Conservation (phyloP, 2,329 filamentous ascomycete genomes). For the Penicillium crustosum region DNA sequence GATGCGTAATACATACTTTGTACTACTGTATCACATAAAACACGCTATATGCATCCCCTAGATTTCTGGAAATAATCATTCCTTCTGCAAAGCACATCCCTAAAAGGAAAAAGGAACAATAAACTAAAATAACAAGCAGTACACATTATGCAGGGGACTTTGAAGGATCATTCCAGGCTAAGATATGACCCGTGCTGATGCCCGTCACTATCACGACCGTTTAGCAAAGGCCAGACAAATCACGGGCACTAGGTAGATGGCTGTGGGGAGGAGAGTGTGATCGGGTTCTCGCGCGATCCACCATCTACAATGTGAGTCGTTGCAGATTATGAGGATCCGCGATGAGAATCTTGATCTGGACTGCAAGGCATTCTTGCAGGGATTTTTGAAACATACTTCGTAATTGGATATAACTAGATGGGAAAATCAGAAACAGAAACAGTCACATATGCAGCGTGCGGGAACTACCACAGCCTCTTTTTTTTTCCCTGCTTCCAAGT, state of each 20-base stretch:
- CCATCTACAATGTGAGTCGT: not conserved
- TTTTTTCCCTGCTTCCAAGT: slow-evolving; percentile 1
- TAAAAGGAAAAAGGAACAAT: slow-evolving; percentile 1
- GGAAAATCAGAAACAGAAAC: not conserved
- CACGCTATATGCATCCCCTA: slow-evolving; percentile 7
- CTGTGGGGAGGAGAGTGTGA: not conserved
- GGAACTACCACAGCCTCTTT: slow-evolving; percentile 3
- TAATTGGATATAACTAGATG: not conserved
- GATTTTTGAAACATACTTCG: not conserved
- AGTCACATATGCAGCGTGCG: not conserved
- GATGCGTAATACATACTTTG: not conserved
- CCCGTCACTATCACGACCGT: slow-evolving; percentile 1
- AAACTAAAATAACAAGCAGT: not conserved
- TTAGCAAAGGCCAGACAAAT: not conserved
- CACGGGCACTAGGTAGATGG: not conserved
- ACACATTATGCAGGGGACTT: not conserved
- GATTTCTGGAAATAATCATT: slow-evolving; percentile 15
- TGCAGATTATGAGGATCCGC: slow-evolving; percentile 3
- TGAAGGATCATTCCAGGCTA: not conserved
- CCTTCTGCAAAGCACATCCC: slow-evolving; percentile 8
- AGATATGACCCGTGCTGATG: not conserved
- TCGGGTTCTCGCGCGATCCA: not conserved
- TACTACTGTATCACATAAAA: slow-evolving; percentile 10
- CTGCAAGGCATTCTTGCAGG: slow-evolving; percentile 2
- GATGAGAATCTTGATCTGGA: not conserved